phyloP scores from a whole-genome alignment of 2,329 filamentous ascomycete genomes.

The Neopestalotiopsis sp. region DNA sequence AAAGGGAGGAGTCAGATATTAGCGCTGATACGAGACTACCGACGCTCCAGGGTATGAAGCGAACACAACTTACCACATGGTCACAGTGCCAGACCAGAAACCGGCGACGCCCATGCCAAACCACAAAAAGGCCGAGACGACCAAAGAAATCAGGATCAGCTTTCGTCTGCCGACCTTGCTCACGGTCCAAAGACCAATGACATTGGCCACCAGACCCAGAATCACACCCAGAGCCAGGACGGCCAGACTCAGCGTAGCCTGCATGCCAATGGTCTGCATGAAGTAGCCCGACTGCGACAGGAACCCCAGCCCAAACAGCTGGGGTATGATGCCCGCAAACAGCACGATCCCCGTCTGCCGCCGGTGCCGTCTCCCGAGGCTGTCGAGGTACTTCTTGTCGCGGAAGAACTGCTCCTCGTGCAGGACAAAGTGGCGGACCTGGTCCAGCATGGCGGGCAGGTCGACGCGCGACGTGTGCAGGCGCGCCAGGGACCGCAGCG shows the following conservation, averaged over 20 bases:
- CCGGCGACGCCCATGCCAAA: slow-evolving; percentile 52
- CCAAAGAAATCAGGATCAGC: slow-evolving; percentile 42
- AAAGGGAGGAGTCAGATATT: neutral
- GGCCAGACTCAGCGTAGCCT: slow-evolving; percentile 39
- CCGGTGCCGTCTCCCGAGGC: slow-evolving; percentile 48
- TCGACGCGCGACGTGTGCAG: slow-evolving; percentile 48
- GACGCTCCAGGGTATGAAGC: no score
- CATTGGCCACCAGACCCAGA: slow-evolving; percentile 49
- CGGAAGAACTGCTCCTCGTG: slow-evolving; percentile 38
- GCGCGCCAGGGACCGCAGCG: slow-evolving; percentile 51
- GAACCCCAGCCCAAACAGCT: slow-evolving; percentile 50
- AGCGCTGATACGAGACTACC: no score
- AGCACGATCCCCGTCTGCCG: slow-evolving; percentile 46
- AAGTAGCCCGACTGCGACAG: slow-evolving; percentile 49
- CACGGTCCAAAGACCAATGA: slow-evolving; percentile 48
- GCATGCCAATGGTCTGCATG: slow-evolving; percentile 40
- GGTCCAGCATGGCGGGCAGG: slow-evolving; percentile 36
- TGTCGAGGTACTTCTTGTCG: slow-evolving; percentile 43
- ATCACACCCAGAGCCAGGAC: slow-evolving; percentile 51
- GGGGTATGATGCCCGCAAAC: slow-evolving; percentile 47
- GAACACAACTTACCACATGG: slow-evolving; percentile 40
- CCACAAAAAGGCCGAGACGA: slow-evolving; percentile 43
- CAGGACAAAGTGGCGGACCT: slow-evolving; percentile 54
- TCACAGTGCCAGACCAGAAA: slow-evolving; percentile 42
- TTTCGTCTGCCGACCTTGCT: slow-evolving; percentile 44